Percentiles rank a stretch among this genome's conserved stretches.
phyloP scores from a whole-genome alignment of 129 eudicot genomes.

The Arctium lappa region DNA sequence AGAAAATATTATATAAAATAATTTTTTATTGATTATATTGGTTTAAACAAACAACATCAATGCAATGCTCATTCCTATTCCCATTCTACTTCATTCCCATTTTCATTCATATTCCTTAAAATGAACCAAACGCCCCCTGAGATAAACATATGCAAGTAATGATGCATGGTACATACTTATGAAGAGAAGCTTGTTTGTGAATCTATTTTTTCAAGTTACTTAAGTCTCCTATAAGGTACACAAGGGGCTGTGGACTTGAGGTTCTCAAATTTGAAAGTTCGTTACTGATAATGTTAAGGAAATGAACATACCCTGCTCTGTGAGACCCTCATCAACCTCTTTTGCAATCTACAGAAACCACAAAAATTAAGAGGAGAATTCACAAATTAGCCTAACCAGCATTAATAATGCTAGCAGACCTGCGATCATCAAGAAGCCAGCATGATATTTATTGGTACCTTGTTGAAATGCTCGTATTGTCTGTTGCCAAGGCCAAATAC shows the following conservation, averaged over 20 bases:
- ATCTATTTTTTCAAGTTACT: neutral
- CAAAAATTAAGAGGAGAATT: neutral
- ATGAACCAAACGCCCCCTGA: too few relatives aligned
- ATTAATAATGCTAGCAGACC: constrained; percentile 4
- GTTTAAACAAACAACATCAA: too few relatives aligned
- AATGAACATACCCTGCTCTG: constrained; percentile 65
- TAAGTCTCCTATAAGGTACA: neutral
- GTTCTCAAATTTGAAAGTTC: neutral
- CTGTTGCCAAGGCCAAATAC: constrained; percentile 92
- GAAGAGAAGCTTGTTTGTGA: neutral
- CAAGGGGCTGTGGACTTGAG: neutral
- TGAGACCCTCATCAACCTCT: constrained; percentile 63
- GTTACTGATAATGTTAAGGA: neutral
- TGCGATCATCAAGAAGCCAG: neutral
- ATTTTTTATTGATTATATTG: too few relatives aligned
- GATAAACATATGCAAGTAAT: neutral
- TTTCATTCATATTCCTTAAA: too few relatives aligned
- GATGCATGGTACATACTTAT: too few relatives aligned
- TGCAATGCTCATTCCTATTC: too few relatives aligned
- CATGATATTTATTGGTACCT: constrained; percentile 41
- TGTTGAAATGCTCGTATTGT: constrained; percentile 96
- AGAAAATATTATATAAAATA: too few relatives aligned
- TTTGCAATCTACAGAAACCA: constrained; percentile 58
- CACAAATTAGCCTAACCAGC: constrained; percentile 15
- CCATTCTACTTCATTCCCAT: too few relatives aligned